phyloP scores from a whole-genome alignment of 768 basidiomycete species.

The Amanita phalloides region DNA sequence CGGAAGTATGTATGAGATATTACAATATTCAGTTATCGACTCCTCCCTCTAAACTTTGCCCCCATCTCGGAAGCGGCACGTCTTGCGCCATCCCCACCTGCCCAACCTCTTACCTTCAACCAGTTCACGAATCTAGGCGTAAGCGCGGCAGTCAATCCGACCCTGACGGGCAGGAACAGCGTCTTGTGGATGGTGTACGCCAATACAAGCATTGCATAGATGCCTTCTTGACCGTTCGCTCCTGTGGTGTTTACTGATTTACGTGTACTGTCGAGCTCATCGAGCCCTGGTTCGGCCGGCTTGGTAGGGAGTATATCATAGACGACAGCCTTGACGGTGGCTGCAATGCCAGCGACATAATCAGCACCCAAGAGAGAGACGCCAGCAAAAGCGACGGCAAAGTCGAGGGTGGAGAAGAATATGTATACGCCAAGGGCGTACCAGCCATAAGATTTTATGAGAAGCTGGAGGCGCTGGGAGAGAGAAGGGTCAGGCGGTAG shows the following conservation, averaged over 20 bases:
- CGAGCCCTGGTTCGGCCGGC: constrained; percentile 55
- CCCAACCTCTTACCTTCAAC: constrained; percentile 77
- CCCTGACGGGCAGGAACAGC: constrained; percentile 75
- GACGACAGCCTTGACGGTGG: constrained; percentile 41
- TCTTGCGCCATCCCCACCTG: constrained; percentile 55
- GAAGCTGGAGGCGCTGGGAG: constrained; percentile 64
- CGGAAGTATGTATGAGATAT: background rate
- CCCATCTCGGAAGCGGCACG: constrained; percentile 49
- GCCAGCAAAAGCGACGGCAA: constrained; percentile 72
- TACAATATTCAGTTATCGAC: constrained; percentile 12
- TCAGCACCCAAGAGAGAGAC: constrained; percentile 88
- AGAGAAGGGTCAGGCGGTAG: constrained; percentile 43
- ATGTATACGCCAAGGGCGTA: constrained; percentile 90
- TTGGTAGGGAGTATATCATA: constrained; percentile 34
- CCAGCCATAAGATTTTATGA: constrained; percentile 91
- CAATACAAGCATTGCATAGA: constrained; percentile 87
- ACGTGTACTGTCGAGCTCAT: constrained; percentile 43
- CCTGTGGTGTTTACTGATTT: constrained; percentile 14
- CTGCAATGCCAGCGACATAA: constrained; percentile 63
- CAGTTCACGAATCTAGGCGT: constrained; percentile 84
- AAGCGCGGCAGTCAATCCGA: constrained; percentile 79
- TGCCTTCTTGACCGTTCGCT: constrained; percentile 46
- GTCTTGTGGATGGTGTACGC: constrained; percentile 98
- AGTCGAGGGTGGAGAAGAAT: constrained; percentile 65
- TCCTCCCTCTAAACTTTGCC: constrained; percentile 30